Conservation (phyloP, 2,329 filamentous ascomycete species). For the Curvularia verruculosa region DNA sequence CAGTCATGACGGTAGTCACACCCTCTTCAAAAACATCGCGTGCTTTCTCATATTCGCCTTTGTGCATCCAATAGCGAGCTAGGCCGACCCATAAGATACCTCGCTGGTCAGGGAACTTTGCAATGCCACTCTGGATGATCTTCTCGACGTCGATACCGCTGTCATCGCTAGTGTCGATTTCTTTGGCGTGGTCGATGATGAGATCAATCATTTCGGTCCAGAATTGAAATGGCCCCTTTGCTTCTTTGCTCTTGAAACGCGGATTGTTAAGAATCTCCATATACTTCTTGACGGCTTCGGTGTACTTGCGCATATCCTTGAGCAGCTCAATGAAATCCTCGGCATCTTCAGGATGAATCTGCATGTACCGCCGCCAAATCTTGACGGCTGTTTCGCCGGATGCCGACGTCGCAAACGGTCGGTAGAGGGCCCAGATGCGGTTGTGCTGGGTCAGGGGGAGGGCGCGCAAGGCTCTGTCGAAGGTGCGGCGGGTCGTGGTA, state of each 20-base stretch:
- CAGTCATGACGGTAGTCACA: conserved; percentile 97
- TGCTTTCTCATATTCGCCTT: conserved; percentile 89
- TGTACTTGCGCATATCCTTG: conserved; percentile 79
- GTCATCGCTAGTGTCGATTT: conserved; percentile 81
- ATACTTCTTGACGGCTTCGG: conserved; percentile 88
- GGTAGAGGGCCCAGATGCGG: conserved; percentile 91
- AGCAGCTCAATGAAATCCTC: conserved; percentile 95
- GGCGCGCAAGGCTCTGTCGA: conserved; percentile 89
- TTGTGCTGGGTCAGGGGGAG: conserved; percentile 94
- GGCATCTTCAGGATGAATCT: conserved; percentile 91
- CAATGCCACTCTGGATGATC: conserved; percentile 90
- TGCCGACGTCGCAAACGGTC: conserved; percentile 87
- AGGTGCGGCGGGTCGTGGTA: conserved; percentile 82
- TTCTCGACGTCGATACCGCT: conserved; percentile 87
- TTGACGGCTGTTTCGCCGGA: conserved; percentile 89
- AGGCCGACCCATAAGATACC: conserved; percentile 94
- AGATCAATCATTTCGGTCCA: conserved; percentile 98
- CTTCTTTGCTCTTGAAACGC: conserved; percentile 88
- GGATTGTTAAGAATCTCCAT: conserved; percentile 91
- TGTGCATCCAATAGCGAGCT: conserved; percentile 95
- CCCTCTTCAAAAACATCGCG: conserved; percentile 95
- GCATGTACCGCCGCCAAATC: conserved; percentile 95
- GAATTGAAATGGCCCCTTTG: conserved; percentile 92
- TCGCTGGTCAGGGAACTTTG: conserved; percentile 88
- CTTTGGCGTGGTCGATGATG: conserved; percentile 85